Evolutionary conservation across 345 rosid species (phyloP).

Genomic region (Hypericum androsaemum): DNA sequence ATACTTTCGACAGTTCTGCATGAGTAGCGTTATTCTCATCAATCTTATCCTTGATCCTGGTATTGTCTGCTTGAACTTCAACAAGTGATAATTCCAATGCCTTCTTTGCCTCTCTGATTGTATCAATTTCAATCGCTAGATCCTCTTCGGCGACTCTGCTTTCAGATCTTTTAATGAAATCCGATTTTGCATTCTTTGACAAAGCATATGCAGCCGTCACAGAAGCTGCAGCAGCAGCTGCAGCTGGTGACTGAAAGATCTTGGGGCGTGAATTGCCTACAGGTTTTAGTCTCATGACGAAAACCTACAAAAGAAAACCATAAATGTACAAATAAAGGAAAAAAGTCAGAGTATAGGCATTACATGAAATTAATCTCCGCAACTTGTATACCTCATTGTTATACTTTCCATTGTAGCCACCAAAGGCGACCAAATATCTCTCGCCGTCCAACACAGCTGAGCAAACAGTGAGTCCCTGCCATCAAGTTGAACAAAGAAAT

Average conservation of each 20-base stretch:
- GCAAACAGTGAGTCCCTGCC: slow-evolving; percentile 89
- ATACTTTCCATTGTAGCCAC: slow-evolving; percentile 95
- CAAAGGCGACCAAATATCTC: slow-evolving; percentile 78
- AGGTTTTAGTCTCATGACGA: slow-evolving; percentile 69
- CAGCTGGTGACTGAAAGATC: slow-evolving; percentile 88
- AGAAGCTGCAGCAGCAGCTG: slow-evolving; percentile 97
- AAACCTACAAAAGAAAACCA: slow-evolving; percentile 41
- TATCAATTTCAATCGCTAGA: slow-evolving; percentile 32
- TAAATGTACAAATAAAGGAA: not conserved
- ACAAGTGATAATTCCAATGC: slow-evolving; percentile 43
- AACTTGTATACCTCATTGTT: slow-evolving; percentile 59
- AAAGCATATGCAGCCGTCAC: slow-evolving; percentile 94
- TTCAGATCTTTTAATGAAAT: slow-evolving; percentile 34
- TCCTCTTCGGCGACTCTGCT: slow-evolving; percentile 29
- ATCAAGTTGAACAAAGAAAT: too few species aligned
- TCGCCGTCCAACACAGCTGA: slow-evolving; percentile 53
- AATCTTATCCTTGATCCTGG: slow-evolving; percentile 51
- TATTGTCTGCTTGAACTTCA: slow-evolving; percentile 55
- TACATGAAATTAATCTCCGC: not conserved
- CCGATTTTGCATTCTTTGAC: slow-evolving; percentile 73
- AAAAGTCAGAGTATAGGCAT: not conserved
- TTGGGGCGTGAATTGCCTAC: slow-evolving; percentile 51
- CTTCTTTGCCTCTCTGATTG: slow-evolving; percentile 61
- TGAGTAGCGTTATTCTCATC: slow-evolving; percentile 59
- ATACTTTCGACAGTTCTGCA: slow-evolving; percentile 72